Base-by-base conservation (phyloP, 1,284 basidiomycete genomes). In the Gomphus bonarii region DNA sequence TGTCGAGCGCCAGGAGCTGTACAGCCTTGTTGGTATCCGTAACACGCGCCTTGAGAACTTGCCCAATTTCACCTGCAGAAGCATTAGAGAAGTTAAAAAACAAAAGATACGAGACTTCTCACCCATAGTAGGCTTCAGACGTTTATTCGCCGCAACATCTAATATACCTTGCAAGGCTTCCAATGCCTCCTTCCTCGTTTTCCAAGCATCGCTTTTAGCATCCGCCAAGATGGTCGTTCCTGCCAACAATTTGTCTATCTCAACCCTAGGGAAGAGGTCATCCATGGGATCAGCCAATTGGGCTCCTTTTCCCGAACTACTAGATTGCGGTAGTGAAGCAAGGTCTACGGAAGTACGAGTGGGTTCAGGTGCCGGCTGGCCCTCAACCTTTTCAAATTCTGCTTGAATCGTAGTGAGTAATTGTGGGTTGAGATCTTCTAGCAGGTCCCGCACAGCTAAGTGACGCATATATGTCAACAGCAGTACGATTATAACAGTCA, bases 361-460 rank as follows among this genome's bases (percentile, higher is more conserved):
- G 0, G 95, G 94, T 59, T 88, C 85, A 1, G 97, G 95, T 2
- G 88, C 73, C 1, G 82, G 68, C 58, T 81, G 84, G 31, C 85
- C 85, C 44, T 92, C 85, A n/a, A 87, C 89, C 69, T 98, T 98
- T 62, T 92, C 94, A 65, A 99, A 98, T 67, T 99, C 97, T 60
- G 77, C 76, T 53, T 83, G 84, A 65, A 99, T 97, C 0, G 94
- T 98, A 22, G 82, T 80, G n/a, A 95, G 75, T 11, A 99, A 76
- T 66, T 97, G 92, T 3, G 95, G 88, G 66, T 97, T 99, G 48
- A 99, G 75, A 67, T 98, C 97, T 66, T 94, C 91, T 18, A 99
- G 70, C 64, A 99, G 86, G 59, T 92, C 88, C 67, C 88, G 92
- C 71, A 99, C 85, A 63, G 90, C 94, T 88, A 36, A n/a, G n/a